Conservation (phyloP, 352 stramenopile genomes). For the Pythium apleroticum region DNA sequence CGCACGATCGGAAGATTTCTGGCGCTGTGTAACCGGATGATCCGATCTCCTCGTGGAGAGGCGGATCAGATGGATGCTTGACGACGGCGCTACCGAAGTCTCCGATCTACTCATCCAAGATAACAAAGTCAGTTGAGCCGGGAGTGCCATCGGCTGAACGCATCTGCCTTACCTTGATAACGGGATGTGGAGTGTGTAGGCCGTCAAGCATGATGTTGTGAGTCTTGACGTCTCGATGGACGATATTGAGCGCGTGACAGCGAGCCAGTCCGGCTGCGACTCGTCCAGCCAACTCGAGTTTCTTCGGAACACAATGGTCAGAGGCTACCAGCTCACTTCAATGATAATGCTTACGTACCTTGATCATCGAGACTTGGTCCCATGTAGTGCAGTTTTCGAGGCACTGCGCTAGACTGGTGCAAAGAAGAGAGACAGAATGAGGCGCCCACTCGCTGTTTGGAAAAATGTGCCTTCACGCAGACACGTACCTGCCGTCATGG, state of each 20-base stretch:
- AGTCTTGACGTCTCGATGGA: constrained; percentile 29
- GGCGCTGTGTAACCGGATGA: constrained; percentile 28
- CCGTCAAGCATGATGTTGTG: constrained; percentile 28
- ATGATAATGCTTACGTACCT: constrained; percentile 1
- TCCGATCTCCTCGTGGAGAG: constrained; percentile 23
- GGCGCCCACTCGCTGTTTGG: too few relatives aligned
- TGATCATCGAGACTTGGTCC: constrained; percentile 6
- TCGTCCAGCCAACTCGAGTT: constrained; percentile 15
- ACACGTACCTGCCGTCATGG: constrained; percentile 19
- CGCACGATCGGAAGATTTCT: constrained; percentile 20
- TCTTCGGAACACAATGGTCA: constrained; percentile 12
- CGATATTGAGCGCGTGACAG: constrained; percentile 13
- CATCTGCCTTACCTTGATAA: constrained; percentile 21
- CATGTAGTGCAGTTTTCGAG: constrained; percentile 5
- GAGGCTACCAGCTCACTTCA: background rate
- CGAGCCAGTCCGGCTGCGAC: constrained; percentile 14
- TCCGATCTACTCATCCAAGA: too few relatives aligned
- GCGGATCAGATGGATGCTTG: background rate
- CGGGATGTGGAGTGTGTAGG: background rate
- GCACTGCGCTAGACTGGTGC: constrained; percentile 19
- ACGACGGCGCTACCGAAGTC: constrained; percentile 26
- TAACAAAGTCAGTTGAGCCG: too few relatives aligned
- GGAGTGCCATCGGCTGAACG: too few relatives aligned
- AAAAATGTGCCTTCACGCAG: background rate
- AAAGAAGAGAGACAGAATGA: background rate